Evolutionary conservation across 495 filamentous ascomycete genomes (phyloP).

Genomic region (Penicillium roqueforti): DNA sequence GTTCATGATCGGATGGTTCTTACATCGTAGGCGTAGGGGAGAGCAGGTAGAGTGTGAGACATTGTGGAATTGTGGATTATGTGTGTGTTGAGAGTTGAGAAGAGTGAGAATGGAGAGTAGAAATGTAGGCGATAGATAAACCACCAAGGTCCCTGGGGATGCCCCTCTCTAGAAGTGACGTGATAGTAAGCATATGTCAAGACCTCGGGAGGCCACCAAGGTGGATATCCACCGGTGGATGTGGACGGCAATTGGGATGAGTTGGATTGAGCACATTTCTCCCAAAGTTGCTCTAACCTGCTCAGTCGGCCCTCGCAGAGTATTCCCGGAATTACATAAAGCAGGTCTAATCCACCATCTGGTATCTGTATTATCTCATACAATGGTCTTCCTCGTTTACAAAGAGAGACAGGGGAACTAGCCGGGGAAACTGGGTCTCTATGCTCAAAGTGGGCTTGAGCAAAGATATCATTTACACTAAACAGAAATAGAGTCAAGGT

Average conservation of each 20-base stretch:
- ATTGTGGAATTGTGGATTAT: slow-evolving; percentile 4
- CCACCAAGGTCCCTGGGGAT: slow-evolving; percentile 20
- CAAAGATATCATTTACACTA: too few species aligned
- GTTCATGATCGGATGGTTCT: neutral
- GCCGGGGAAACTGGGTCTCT: too few species aligned
- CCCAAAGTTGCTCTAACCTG: neutral
- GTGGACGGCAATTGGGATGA: neutral
- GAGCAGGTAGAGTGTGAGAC: slow-evolving; percentile 34
- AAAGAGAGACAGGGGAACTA: too few species aligned
- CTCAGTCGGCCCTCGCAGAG: neutral
- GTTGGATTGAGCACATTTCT: slow-evolving; percentile 13
- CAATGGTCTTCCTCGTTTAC: too few species aligned
- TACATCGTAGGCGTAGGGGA: slow-evolving; percentile 46
- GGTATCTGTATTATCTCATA: too few species aligned
- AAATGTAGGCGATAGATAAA: neutral
- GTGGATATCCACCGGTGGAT: slow-evolving; percentile 5
- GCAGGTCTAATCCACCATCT: too few species aligned
- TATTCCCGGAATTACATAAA: too few species aligned
- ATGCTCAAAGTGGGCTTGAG: too few species aligned
- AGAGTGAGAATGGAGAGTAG: neutral
- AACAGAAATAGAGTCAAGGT: too few species aligned
- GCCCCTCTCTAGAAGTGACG: slow-evolving; percentile 6
- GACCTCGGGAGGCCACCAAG: slow-evolving; percentile 11
- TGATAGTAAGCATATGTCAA: neutral
- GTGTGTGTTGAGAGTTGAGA: neutral